Percentiles rank a stretch among this genome's conserved stretches.
phyloP scores from a whole-genome alignment of 108 stramenopile genomes.

The Discostella stelligeroides region DNA sequence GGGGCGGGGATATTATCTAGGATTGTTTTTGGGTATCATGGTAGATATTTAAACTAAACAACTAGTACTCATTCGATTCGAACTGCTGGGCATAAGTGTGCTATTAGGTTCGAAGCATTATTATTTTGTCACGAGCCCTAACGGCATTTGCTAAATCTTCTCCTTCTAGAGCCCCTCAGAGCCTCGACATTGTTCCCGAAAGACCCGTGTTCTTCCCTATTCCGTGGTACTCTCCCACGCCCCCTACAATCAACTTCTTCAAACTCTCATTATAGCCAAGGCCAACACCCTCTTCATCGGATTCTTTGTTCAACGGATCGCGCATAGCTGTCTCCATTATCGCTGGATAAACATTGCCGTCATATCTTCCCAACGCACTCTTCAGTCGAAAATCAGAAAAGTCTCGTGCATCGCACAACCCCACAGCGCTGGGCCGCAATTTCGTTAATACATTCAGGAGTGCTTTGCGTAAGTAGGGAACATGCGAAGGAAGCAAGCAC shows the following conservation, averaged over 20 bases:
- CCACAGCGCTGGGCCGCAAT: slow-evolving; percentile 82
- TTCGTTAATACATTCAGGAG: slow-evolving; percentile 56
- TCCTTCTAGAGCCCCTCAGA: slow-evolving; percentile 13
- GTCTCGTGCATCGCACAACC: slow-evolving; percentile 88
- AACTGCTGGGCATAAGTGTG: no score
- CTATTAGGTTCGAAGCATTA: no score
- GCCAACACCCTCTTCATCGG: slow-evolving; percentile 54
- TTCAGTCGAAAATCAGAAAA: slow-evolving; percentile 89
- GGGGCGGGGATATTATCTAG: no score
- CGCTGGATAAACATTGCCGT: slow-evolving; percentile 92
- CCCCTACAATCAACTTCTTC: slow-evolving; percentile 74
- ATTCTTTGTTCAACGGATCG: slow-evolving; percentile 77
- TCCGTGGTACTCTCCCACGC: slow-evolving; percentile 71
- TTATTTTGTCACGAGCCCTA: no score
- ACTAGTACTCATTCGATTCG: no score
- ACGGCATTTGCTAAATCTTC: no score
- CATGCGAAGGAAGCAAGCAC: slow-evolving; percentile 56
- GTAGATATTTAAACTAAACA: no score
- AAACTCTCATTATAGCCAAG: slow-evolving; percentile 77
- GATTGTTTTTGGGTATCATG: no score
- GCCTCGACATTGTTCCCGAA: slow-evolving; percentile 45
- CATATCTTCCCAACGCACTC: slow-evolving; percentile 84
- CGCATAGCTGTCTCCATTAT: slow-evolving; percentile 78
- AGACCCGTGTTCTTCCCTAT: slow-evolving; percentile 19
- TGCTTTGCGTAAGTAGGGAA: slow-evolving; percentile 55